Evolutionary conservation across 208 protist species (phyloP), one percentile per base, ranked within the genome.

Genomic region (Wallacemonas sp.): DNA sequence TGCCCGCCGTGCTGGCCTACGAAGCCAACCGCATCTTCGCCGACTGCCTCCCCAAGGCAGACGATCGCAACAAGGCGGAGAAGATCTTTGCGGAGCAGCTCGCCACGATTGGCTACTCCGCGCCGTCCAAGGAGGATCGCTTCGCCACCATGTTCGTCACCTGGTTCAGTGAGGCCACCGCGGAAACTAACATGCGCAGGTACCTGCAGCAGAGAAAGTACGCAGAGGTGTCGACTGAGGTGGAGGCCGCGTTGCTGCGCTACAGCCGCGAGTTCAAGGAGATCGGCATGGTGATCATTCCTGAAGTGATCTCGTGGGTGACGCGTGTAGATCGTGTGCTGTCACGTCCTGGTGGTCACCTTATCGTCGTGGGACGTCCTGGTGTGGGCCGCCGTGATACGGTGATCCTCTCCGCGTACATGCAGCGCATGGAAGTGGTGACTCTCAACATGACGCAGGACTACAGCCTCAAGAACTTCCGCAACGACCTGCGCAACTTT

Each of bases 201-300:
- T 72, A 28, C 61, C 64, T 94, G 28, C 79, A 86, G 59, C 84
- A 96, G 42, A 70, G 71, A 19, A 80, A 81, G 53, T 96, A 96
- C 70, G 80, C 84, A 1, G 80, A 83, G 30, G 80, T 83, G 15
- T 75, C 70, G 28, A 62, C 67, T 12, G 86, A 98, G 66, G 93
- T 97, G 12, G 80, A 94, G 47, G 75, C 71, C 21, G 94, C 77
- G 2, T 38, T 99, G 45, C 53, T 97, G 49, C 94, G 95, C 59
- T 98, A 97, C 84, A 94, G 96, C 70, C 91, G 97, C 39, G 97
- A 99, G 82, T 97, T 93, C 74, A 97, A 94, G 64, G 70, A 82
- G 21, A 78, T 99, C 11, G 60, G 91, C 68, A 72, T 99, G 8
- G 64, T 91, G n/a, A 55, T 98, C 17, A 97, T 99, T 53, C 88